These are phyloP conservation scores for Turnera subulata DNA, from an alignment of 345 rosid species.

Conservation along the genomic window DNA sequence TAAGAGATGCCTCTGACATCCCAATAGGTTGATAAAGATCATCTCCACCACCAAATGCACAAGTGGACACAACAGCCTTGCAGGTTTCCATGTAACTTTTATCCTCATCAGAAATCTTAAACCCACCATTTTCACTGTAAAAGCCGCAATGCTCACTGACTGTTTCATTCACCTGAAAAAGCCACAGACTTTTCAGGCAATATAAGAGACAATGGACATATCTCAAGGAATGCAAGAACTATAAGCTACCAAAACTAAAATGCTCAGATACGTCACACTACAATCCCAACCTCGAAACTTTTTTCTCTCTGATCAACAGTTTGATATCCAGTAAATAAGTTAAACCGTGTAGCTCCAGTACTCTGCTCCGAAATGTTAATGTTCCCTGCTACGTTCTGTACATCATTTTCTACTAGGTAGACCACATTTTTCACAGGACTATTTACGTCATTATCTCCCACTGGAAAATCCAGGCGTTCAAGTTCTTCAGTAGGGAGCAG, in stretches of 20 bases:
- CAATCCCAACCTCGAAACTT: conserved; percentile 64
- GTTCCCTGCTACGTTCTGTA: conserved; percentile 17
- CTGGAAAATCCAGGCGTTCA: conserved; percentile 54
- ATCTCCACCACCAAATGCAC: conserved; percentile 99
- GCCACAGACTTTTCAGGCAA: conserved; percentile 9
- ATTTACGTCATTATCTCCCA: conserved; percentile 30
- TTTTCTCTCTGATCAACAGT: conserved; percentile 67
- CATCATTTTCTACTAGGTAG: conserved; percentile 44
- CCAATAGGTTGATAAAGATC: conserved; percentile 93
- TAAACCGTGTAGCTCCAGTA: conserved; percentile 51
- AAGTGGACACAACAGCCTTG: conserved; percentile 72
- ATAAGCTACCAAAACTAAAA: not conserved
- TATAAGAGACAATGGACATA: conserved; percentile 13
- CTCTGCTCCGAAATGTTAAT: conserved; percentile 24
- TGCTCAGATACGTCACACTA: too few relatives aligned
- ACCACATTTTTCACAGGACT: conserved; percentile 52
- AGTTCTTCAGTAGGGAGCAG: conserved; percentile 70
- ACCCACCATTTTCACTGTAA: conserved; percentile 76
- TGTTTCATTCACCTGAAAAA: conserved; percentile 59
- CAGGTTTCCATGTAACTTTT: conserved; percentile 59
- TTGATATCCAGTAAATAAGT: conserved; percentile 79
- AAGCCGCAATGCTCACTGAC: conserved; percentile 75
- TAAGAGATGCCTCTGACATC: conserved; percentile 57
- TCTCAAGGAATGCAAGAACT: not conserved
- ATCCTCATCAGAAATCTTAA: conserved; percentile 60